Base-by-base conservation (phyloP, 1,284 basidiomycete genomes). In the Tilletia setariae region DNA sequence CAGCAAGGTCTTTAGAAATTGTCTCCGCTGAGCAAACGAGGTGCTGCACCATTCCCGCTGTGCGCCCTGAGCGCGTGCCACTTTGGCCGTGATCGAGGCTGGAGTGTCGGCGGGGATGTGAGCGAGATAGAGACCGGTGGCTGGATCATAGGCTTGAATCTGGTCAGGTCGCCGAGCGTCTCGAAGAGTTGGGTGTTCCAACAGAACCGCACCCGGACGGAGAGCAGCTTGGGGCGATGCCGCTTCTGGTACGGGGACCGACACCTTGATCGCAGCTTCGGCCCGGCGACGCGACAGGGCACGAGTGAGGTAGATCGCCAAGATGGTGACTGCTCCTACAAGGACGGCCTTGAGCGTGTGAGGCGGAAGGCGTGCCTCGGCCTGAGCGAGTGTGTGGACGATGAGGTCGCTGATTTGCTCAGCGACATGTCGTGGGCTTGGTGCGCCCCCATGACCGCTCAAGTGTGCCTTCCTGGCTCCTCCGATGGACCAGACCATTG, bases 141-240 rank as follows among this genome's bases (percentile, higher is more conserved):
- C 89, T 9, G 94, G 94, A 82, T 97, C 94, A 78, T 89, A 97
- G 83, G 90, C 90, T 1, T 92, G 94, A 67, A 98, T 90, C 76
- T 88, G 85, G 56, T 87, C 83, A 4, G 69, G 74, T 3, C 70
- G 64, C 30, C 56, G 4, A 0, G 64, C 8, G 13, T 70, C 67
- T n/a, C 64, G 56, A 16, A 76, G 67, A 16, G 13, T 7, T 4
- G 76, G 75, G 1, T 63, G 61, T 15, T 66, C 40, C 15, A 78
- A 72, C 19, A 76, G 1, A 72, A 65, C 1, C 13, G 56, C 1
- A 73, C 76, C 61, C 72, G 68, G 7, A 63, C 28, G 28, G 8
- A 61, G 56, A 15, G 56, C 56, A 30, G 56, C 56, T 35, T 61
- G 56, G 0, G 56, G 30, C 15, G 56, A 61, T 25, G 56, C 56